phyloP scores from a whole-genome alignment of 257 asterid species.

The Nicotiana otophora region DNA sequence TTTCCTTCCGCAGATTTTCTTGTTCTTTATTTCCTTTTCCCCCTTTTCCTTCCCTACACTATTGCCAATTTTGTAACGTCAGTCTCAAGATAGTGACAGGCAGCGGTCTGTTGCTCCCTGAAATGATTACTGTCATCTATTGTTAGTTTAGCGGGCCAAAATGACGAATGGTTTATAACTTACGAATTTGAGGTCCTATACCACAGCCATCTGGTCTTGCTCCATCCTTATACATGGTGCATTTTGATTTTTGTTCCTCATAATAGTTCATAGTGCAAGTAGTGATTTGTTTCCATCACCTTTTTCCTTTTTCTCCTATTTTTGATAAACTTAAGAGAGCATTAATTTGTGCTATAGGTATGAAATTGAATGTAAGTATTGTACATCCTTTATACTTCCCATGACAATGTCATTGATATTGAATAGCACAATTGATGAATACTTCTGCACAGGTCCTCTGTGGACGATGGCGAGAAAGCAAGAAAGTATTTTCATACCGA shows the following conservation, averaged over 20 bases:
- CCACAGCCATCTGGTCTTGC: neutral
- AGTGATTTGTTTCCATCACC: neutral
- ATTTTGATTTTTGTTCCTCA: neutral
- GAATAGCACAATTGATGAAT: neutral
- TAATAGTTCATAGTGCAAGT: neutral
- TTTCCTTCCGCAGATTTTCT: neutral
- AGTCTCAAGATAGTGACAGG: neutral
- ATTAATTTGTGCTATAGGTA: neutral
- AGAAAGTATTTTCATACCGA: slow-evolving; percentile 66
- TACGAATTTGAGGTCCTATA: neutral
- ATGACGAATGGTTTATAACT: neutral
- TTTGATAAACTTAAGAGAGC: neutral
- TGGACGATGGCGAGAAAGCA: slow-evolving; percentile 66
- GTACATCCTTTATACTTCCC: neutral
- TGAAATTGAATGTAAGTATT: neutral
- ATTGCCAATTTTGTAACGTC: neutral
- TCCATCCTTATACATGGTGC: neutral
- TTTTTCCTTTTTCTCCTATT: neutral
- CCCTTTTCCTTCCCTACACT: neutral
- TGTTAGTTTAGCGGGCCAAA: neutral
- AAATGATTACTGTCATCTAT: neutral
- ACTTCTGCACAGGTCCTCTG: slow-evolving; percentile 57
- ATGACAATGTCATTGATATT: neutral
- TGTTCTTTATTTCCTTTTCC: neutral
- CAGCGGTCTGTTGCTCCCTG: neutral